Evolutionary conservation across 345 rosid species (phyloP).

Genomic region (Nephelium lappaceum): DNA sequence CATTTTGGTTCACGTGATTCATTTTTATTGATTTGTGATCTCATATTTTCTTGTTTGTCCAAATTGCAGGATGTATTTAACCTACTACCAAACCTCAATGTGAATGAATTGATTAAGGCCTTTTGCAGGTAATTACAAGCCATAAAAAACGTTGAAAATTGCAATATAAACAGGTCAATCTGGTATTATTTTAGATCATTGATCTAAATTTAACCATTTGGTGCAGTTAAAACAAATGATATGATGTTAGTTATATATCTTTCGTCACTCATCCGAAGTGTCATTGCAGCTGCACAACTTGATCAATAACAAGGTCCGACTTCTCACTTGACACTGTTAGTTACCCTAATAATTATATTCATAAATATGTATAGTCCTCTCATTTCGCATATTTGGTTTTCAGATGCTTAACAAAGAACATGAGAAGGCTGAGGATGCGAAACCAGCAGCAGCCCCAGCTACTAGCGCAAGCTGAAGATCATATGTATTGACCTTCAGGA

Average conservation of each 20-base stretch:
- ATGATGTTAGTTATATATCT: conserved; percentile 80
- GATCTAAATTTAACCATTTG: conserved; percentile 3
- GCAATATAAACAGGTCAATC: neutral
- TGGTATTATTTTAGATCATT: neutral
- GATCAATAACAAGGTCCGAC: conserved; percentile 87
- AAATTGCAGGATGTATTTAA: conserved; percentile 80
- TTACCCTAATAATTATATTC: neutral
- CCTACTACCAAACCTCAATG: conserved; percentile 81
- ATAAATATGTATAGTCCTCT: neutral
- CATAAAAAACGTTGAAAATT: neutral
- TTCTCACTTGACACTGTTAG: neutral
- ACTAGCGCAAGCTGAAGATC: conserved; percentile 37
- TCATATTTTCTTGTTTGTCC: neutral
- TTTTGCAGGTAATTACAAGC: conserved; percentile 68
- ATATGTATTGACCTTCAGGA: too few relatives aligned
- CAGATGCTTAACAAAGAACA: conserved; percentile 93
- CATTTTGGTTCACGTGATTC: too few relatives aligned
- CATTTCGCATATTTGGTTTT: conserved; percentile 16
- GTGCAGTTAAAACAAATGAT: conserved; percentile 72
- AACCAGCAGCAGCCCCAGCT: conserved; percentile 57
- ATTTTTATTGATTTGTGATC: neutral
- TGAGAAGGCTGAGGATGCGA: conserved; percentile 79
- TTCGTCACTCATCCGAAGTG: conserved; percentile 68
- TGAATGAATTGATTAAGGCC: conserved; percentile 61
- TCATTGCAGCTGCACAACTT: conserved; percentile 90